Evolutionary conservation across 306 rosid species (phyloP).

Genomic region (Argentina anserina): DNA sequence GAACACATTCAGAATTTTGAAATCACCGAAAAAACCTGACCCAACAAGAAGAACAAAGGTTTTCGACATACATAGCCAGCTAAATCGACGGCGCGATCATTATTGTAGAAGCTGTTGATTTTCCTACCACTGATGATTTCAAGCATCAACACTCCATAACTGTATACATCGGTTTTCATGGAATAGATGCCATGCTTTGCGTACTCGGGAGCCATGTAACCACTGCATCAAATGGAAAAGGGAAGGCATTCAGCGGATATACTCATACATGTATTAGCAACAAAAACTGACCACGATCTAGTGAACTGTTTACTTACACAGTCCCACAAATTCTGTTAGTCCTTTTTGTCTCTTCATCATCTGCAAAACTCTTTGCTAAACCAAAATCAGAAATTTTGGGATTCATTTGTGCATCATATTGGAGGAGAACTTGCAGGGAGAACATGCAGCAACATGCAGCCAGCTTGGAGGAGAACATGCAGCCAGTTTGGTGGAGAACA

Average conservation of each 20-base stretch:
- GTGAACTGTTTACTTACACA: background rate
- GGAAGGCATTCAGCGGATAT: background rate
- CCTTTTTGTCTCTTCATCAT: background rate
- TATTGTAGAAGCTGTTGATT: no score
- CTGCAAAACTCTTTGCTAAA: background rate
- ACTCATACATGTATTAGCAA: background rate
- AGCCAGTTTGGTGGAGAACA: no score
- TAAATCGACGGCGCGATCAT: no score
- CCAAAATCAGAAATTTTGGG: slow-evolving; percentile 1
- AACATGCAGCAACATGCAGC: no score
- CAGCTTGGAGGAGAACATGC: no score
- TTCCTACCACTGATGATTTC: background rate
- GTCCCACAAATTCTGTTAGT: background rate
- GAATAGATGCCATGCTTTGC: accelerated
- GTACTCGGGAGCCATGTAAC: background rate
- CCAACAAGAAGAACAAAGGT: no score
- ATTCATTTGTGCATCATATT: background rate
- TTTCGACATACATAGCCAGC: no score
- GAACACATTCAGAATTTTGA: no score
- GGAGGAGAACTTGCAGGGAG: no score
- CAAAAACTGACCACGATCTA: background rate
- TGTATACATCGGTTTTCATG: background rate
- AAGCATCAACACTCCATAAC: background rate
- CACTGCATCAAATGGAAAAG: background rate
- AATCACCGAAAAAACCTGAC: no score